These are phyloP conservation scores for Entoloma clypeatum DNA, from an alignment of 1,284 basidiomycete species.

Conservation along the genomic window DNA sequence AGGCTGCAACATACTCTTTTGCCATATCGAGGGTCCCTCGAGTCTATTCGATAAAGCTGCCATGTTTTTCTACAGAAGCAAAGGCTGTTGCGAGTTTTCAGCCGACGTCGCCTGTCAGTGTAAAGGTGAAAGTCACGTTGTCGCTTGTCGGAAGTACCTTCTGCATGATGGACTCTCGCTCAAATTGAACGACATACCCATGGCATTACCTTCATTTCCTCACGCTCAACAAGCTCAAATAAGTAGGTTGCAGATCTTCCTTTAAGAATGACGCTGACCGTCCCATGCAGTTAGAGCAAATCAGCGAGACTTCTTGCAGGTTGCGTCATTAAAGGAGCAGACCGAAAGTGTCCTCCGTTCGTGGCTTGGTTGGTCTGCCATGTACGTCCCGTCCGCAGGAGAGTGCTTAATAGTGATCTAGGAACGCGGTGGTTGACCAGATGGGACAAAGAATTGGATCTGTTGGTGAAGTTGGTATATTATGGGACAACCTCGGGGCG, in stretches of 20 bases:
- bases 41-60: constrained; percentile 44
- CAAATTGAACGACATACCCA: too few relatives aligned
- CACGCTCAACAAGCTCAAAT: constrained; percentile 82
- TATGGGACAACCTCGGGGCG: constrained; percentile 74
- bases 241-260: constrained; percentile 46
- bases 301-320: constrained; percentile 80
- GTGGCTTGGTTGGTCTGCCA: constrained; percentile 61
- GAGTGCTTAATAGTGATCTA: constrained; percentile 27
- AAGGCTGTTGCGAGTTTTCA: not conserved
- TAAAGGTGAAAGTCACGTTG: not conserved
- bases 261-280: constrained; percentile 11
- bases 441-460: constrained; percentile 78
- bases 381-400: not conserved
- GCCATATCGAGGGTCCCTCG: constrained; percentile 64
- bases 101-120: not conserved
- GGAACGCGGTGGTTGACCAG: constrained; percentile 85
- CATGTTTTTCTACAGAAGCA: constrained; percentile 19
- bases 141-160: constrained; percentile 10
- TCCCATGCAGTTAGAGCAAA: constrained; percentile 69
- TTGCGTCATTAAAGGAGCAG: constrained; percentile 72
- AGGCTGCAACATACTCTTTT: constrained; percentile 57
- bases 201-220: constrained; percentile 52
- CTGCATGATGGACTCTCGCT: too few relatives aligned
- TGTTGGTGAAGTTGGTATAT: constrained; percentile 69
- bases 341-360: constrained; percentile 71